phyloP scores from a whole-genome alignment of 176 grass and related monocot genomes.

The Lolium rigidum region DNA sequence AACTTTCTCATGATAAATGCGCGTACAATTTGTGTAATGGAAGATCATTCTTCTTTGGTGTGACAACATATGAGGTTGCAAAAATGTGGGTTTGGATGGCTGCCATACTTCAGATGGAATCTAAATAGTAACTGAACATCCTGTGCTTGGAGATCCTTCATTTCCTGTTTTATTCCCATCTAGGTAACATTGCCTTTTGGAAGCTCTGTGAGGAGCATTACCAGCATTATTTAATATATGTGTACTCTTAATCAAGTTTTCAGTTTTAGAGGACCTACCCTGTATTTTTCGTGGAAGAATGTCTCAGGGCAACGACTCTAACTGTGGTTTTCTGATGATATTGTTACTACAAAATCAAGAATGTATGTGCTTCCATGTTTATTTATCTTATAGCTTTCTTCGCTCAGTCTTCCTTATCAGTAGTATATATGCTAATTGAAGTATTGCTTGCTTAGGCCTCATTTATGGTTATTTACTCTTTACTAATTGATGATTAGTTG shows the following conservation, averaged over 20 bases:
- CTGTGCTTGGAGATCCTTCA: not conserved
- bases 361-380: too few species aligned
- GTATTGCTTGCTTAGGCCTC: too few species aligned
- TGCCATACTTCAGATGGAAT: constrained; percentile 15
- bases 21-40: too few species aligned
- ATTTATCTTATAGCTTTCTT: too few species aligned
- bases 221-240: not conserved
- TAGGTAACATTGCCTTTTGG: not conserved
- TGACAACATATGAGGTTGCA: not conserved
- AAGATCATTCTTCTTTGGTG: not conserved
- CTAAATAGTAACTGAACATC: constrained; percentile 26
- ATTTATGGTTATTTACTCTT: too few species aligned
- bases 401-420: too few species aligned
- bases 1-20: too few species aligned
- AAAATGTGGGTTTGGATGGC: not conserved
- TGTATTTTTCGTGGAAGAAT: not conserved
- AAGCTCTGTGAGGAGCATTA: not conserved
- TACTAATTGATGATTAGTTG: too few species aligned
- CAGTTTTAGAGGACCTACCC: not conserved
- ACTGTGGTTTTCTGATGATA: not conserved
- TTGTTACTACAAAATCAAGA: too few species aligned
- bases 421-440: too few species aligned
- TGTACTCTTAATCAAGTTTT: not conserved
- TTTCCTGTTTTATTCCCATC: not conserved
- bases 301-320: not conserved